A percentile compares a stretch with the other conserved stretches of the same genome.
These are phyloP conservation scores for Bathelium albidoporum DNA, from an alignment of 495 filamentous ascomycete species.

Conservation along the genomic window DNA sequence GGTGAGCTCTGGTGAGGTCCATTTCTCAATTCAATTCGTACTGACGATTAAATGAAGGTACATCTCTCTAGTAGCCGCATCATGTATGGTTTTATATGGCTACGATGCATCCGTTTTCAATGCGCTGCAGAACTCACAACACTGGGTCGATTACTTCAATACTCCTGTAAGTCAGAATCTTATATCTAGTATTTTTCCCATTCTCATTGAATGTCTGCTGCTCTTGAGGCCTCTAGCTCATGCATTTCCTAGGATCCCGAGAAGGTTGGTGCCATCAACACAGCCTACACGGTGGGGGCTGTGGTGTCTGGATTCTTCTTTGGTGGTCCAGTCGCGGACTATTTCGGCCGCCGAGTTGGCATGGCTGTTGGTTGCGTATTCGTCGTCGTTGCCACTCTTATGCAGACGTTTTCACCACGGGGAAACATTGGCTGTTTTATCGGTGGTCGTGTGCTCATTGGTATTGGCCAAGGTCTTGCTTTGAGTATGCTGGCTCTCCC, in stretches of 20 bases:
- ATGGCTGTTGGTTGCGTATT: constrained; percentile 48
- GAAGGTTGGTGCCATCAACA: constrained; percentile 49
- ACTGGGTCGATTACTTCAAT: constrained; percentile 51
- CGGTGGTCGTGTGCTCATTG: constrained; percentile 50
- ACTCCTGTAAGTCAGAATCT: constrained; percentile 34
- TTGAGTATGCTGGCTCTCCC: constrained; percentile 38
- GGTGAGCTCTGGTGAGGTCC: background rate
- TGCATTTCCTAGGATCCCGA: constrained; percentile 24
- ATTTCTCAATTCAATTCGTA: background rate
- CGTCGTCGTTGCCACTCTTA: constrained; percentile 51
- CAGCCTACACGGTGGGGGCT: constrained; percentile 53
- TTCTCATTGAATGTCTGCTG: background rate
- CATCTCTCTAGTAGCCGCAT: constrained; percentile 50
- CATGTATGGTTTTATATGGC: constrained; percentile 59
- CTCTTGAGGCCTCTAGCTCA: background rate
- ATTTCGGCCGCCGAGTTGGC: constrained; percentile 45
- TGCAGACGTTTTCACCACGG: constrained; percentile 49
- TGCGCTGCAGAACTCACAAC: constrained; percentile 47
- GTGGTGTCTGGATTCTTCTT: constrained; percentile 54
- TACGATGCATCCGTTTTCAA: constrained; percentile 60
- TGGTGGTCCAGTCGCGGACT: constrained; percentile 47
- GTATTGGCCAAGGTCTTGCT: constrained; percentile 55
- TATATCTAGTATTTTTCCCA: background rate
- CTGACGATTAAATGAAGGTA: constrained; percentile 37
- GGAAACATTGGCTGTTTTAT: constrained; percentile 50